phyloP scores from a whole-genome alignment of 805 yeast genomes.

The Metschnikowia proteae region DNA sequence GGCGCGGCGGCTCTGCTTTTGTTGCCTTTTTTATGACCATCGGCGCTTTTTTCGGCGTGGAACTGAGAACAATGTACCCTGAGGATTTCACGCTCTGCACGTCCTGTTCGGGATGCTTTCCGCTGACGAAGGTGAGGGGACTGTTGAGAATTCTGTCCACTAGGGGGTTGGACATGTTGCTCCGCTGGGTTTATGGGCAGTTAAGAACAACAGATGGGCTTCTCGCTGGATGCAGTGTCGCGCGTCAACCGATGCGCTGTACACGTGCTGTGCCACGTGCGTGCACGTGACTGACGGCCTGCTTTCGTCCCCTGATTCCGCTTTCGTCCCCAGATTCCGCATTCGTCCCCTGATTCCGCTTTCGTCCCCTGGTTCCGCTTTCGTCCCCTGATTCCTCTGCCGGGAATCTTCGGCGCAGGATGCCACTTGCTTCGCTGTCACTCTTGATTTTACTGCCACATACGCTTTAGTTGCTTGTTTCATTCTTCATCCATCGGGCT shows the following conservation, averaged over 20 bases:
- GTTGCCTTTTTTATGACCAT: slow-evolving; percentile 4
- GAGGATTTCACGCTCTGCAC: slow-evolving; percentile 13
- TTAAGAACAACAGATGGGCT: neutral
- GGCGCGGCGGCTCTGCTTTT: slow-evolving; percentile 13
- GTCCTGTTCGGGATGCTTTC: slow-evolving; percentile 35
- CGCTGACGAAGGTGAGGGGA: slow-evolving; percentile 62
- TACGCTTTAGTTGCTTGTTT: neutral
- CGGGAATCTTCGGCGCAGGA: no score
- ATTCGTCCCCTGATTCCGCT: no score
- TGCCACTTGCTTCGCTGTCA: no score
- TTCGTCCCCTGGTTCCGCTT: no score
- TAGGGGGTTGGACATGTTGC: slow-evolving; percentile 42
- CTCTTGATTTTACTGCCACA: no score
- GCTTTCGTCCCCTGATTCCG: no score
- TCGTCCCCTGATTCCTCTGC: no score
- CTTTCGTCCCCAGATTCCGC: no score
- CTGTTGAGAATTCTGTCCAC: slow-evolving; percentile 59
- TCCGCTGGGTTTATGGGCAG: neutral
- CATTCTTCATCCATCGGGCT: neutral
- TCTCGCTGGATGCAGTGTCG: neutral
- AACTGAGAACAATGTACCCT: slow-evolving; percentile 17
- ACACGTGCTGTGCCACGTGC: neutral
- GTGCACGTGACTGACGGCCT: no score
- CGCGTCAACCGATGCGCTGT: neutral
- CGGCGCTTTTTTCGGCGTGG: slow-evolving; percentile 4